Conservation (phyloP, 305 asterid species). For the Fraxinus ornus region DNA sequence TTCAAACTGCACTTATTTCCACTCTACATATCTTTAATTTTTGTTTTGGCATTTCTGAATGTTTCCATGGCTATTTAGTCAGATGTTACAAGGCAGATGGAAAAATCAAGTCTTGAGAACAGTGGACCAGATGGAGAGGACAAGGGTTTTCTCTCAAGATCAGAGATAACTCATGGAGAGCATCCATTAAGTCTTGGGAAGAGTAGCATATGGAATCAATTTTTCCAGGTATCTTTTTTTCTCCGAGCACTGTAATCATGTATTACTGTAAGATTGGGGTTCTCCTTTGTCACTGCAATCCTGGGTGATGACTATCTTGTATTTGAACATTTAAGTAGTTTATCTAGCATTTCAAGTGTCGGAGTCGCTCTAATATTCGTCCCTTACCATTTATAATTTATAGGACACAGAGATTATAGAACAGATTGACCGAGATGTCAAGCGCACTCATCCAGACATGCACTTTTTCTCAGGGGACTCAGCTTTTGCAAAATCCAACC, state of each 20-base stretch:
- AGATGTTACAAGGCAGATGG: slow-evolving; percentile 88
- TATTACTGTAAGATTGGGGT: slow-evolving; percentile 1
- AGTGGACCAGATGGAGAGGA: slow-evolving; percentile 43
- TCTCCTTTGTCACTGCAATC: slow-evolving; percentile 14
- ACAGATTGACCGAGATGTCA: slow-evolving; percentile 96
- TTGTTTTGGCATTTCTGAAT: slow-evolving; percentile 55
- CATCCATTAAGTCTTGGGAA: slow-evolving; percentile 96
- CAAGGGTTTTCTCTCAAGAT: slow-evolving; percentile 81
- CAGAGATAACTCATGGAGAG: slow-evolving; percentile 81
- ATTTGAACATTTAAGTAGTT: slow-evolving; percentile 14
- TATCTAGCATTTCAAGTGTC: slow-evolving; percentile 11
- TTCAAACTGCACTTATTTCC: slow-evolving; percentile 10
- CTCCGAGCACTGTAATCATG: slow-evolving; percentile 8
- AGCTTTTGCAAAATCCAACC: slow-evolving; percentile 71
- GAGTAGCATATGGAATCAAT: slow-evolving; percentile 91
- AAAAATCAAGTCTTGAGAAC: slow-evolving; percentile 62
- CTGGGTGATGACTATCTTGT: slow-evolving; percentile 4
- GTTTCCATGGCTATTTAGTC: slow-evolving; percentile 93
- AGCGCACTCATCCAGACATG: slow-evolving; percentile 97
- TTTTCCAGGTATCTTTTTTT: slow-evolving; percentile 69
- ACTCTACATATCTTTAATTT: slow-evolving; percentile 30
- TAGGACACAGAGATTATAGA: slow-evolving; percentile 91
- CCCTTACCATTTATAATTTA: slow-evolving; percentile 22
- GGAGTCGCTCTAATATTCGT: not conserved
- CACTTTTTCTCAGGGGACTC: slow-evolving; percentile 96